Percentiles rank a stretch among this genome's conserved stretches.
phyloP scores from a whole-genome alignment of 2,329 filamentous ascomycete genomes.

The Alternaria ventricosa region DNA sequence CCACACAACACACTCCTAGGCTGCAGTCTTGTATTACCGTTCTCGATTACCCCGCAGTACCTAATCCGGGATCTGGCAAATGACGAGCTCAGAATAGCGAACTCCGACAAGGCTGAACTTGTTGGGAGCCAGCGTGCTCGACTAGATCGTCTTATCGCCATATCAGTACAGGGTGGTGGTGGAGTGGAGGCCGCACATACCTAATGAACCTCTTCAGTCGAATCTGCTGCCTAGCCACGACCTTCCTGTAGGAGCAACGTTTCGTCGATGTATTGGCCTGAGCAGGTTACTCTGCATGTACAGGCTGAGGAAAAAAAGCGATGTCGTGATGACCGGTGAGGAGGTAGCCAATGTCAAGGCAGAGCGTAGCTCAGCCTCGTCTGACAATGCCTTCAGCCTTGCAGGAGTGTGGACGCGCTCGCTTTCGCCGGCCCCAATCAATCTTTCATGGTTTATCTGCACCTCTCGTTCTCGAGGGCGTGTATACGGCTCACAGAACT shows the following conservation, averaged over 20 bases:
- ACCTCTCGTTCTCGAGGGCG: background rate
- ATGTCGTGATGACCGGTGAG: constrained; percentile 23
- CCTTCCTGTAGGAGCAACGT: constrained; percentile 3
- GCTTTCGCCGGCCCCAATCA: background rate
- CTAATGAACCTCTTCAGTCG: constrained; percentile 12
- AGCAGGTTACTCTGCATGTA: background rate
- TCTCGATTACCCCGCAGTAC: constrained; percentile 13
- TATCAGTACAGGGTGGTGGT: background rate
- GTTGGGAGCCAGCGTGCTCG: background rate
- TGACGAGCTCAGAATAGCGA: constrained; percentile 6
- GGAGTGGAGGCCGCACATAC: constrained; percentile 8
- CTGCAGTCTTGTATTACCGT: constrained; percentile 5
- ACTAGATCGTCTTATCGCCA: background rate
- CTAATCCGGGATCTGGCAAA: background rate
- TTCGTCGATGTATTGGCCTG: constrained; percentile 11
- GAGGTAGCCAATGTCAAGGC: constrained; percentile 10
- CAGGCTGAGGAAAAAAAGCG: background rate
- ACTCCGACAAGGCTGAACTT: constrained; percentile 11
- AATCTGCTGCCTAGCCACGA: constrained; percentile 20
- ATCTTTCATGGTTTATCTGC: background rate
- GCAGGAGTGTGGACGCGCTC: constrained; percentile 11
- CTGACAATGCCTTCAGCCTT: constrained; percentile 17
- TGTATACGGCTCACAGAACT: background rate
- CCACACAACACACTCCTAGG: constrained; percentile 8
- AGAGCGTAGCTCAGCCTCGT: constrained; percentile 21